phyloP scores from a whole-genome alignment of 1,284 basidiomycete genomes.

The Blastosporella zonata region DNA sequence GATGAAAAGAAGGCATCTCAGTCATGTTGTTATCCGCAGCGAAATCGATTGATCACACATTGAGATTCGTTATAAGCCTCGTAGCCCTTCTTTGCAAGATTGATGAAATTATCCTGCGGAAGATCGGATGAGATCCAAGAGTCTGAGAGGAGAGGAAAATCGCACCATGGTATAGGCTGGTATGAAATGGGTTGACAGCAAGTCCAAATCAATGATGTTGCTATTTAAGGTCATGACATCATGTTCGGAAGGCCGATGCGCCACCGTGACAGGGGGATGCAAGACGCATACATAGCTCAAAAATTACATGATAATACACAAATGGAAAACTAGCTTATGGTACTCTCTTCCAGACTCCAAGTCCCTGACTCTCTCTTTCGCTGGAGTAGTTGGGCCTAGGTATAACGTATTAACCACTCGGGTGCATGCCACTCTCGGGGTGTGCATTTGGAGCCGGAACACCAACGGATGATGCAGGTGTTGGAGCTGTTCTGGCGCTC shows the following conservation, averaged over 20 bases:
- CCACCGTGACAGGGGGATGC: conserved; percentile 26
- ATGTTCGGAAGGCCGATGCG: conserved; percentile 10
- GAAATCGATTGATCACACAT: conserved; percentile 23
- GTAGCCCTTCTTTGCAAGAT: conserved; percentile 63
- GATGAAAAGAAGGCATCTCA: conserved; percentile 12
- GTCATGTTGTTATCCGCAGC: conserved; percentile 6
- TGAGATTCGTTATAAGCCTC: conserved; percentile 47
- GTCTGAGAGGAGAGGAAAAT: background rate
- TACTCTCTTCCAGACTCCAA: too few relatives aligned
- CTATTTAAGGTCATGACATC: conserved; percentile 7
- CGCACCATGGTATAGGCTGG: conserved; percentile 15
- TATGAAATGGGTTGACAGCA: conserved; percentile 11
- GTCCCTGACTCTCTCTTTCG: too few relatives aligned
- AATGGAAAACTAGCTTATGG: too few relatives aligned
- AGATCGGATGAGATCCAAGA: background rate
- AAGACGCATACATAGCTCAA: too few relatives aligned
- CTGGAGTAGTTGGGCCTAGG: too few relatives aligned
- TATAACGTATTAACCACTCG: too few relatives aligned
- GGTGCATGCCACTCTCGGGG: too few relatives aligned
- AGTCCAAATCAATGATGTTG: background rate
- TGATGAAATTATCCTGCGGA: conserved; percentile 58
- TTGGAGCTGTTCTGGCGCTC: conserved; percentile 18
- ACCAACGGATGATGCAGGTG: conserved; percentile 26
- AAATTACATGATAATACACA: too few relatives aligned
- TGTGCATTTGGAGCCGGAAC: conserved; percentile 40